Evolutionary conservation across 106 monocot species (phyloP), one percentile per base, ranked within the genome.

Genomic region (Allium cepa): DNA sequence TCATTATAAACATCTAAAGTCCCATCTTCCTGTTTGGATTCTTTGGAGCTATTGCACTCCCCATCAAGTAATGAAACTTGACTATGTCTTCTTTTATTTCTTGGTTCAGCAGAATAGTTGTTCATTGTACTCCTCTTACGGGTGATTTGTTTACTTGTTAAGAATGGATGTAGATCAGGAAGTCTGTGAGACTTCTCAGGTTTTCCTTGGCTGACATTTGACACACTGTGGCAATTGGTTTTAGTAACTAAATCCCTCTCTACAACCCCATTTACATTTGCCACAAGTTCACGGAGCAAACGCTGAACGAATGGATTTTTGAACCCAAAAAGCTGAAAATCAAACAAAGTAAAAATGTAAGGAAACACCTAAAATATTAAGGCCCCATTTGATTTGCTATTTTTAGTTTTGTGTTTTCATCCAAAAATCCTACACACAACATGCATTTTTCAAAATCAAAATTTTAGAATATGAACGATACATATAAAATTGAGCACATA

Each of bases 301-400:
- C 92, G 75, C 77, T 90, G 92, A 57, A 99, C 87, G 59, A 75
- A 81, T 64, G 84, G 79, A 78, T 85, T 93, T 82, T 73, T 93
- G 68, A 99, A 93, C 45, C 99, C 97, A 85, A 99, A 99, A 67
- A 93, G 78, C 92, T 99, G 93, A 71, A 84, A 65, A 45, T 26
- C 69, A 48, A 27, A 70, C 22, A 22, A 48, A 74, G 26, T 67
- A 61, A 10, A 15, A 71, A 8, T 8, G 27, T 65, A 65, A 79
- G 60, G 1, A 75, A 68, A 16, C 55, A 52, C 58, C 4, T 22
- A 22, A 22, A 22, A 22, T 22, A 22, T 22, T 22, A 22, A 22
- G 22, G 22, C 22, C 22, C 22, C 22, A 22, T 22, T 22, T 22
- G 22, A 22, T 22, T 22, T 22, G 22, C 22, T 22, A 22, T 22